Base-by-base conservation (phyloP, 805 yeast species). In the Yarrowia sp. region DNA sequence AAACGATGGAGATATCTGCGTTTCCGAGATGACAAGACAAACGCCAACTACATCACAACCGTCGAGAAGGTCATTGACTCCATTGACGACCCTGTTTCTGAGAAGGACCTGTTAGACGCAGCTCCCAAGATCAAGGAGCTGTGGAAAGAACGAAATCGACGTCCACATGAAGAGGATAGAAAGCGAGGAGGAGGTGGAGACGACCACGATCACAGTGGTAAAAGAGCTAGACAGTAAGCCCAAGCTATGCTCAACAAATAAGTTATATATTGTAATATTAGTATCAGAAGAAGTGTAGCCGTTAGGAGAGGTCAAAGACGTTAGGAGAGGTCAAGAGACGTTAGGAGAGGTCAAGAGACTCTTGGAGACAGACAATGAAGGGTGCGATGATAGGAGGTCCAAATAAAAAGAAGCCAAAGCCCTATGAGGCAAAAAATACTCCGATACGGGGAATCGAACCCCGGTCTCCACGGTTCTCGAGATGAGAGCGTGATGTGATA, bases 1-100 rank as follows among this genome's bases (percentile, higher is more conserved):
- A 88, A 89, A 3, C 84, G 83, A 55, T 95, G 99, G 99, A 86
- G 86, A 69, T 82, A 91, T 80, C 76, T 94, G 68, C 82, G 99
- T 69, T 95, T 94, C 77, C 84, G 99, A 75, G 97, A 95, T 79
- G 99, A 95, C 77, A 95, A 95, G 75, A 78, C 84, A 17, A 88
- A 90, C 74, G 98, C 96, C 9, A 95, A 95, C 76, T 97, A 92
- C 76, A 77, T 87, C 15, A 81, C 87, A 13, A 92, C 91, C 30
- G 97, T 93, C 7, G 86, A 86, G 69, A 94, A 90, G 74, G 92
- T 95, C 40, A 78, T 94, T 53, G 86, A 87, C 70, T 89, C 96
- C 74, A 95, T 95, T 47, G 86, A 87, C 70, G 98, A 94, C 76
- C 88, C 94, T 0, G 97, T 95, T 2, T 82, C 86, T 17, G 86